These are phyloP conservation scores for Prunus yedoensis DNA, from an alignment of 331 rosid species.

Conservation along the genomic window DNA sequence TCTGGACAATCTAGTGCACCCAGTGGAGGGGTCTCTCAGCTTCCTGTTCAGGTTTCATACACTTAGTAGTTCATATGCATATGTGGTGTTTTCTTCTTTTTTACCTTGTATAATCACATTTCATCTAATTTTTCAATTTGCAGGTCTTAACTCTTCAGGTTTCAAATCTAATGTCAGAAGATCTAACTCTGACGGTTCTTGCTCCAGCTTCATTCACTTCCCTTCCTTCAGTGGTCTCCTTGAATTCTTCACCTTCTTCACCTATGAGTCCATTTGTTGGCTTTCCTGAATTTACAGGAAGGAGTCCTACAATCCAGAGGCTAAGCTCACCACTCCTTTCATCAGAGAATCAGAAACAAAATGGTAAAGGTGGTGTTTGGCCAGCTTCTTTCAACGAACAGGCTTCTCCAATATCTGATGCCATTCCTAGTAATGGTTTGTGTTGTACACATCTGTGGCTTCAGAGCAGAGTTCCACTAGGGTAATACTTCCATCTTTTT, in stretches of 20 bases:
- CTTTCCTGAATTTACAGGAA: slow-evolving; percentile 53
- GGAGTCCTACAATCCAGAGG: slow-evolving; percentile 34
- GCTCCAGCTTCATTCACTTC: slow-evolving; percentile 82
- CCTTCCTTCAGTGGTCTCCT: slow-evolving; percentile 65
- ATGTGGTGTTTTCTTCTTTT: background rate
- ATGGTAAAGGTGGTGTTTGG: slow-evolving; percentile 31
- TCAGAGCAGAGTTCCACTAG: slow-evolving; percentile 94
- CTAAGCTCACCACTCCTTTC: slow-evolving; percentile 44
- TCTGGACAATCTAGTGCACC: slow-evolving; percentile 48
- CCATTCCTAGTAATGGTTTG: slow-evolving; percentile 54
- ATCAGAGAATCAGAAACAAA: slow-evolving; percentile 44
- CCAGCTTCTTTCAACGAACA: slow-evolving; percentile 42
- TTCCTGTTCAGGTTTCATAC: slow-evolving; percentile 80
- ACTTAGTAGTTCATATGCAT: background rate
- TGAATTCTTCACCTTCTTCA: slow-evolving; percentile 62
- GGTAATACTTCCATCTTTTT: slow-evolving; percentile 47
- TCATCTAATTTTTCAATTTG: slow-evolving; percentile 36
- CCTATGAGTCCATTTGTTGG: slow-evolving; percentile 75
- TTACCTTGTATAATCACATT: slow-evolving; percentile 12
- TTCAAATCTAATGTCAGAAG: slow-evolving; percentile 87
- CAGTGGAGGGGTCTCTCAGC: slow-evolving; percentile 48
- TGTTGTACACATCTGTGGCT: slow-evolving; percentile 91
- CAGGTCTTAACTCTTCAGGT: slow-evolving; percentile 96
- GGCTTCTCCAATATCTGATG: slow-evolving; percentile 47
- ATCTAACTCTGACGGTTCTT: slow-evolving; percentile 79